phyloP scores from a whole-genome alignment of 495 filamentous ascomycete genomes.

The Penicillium goetzii region DNA sequence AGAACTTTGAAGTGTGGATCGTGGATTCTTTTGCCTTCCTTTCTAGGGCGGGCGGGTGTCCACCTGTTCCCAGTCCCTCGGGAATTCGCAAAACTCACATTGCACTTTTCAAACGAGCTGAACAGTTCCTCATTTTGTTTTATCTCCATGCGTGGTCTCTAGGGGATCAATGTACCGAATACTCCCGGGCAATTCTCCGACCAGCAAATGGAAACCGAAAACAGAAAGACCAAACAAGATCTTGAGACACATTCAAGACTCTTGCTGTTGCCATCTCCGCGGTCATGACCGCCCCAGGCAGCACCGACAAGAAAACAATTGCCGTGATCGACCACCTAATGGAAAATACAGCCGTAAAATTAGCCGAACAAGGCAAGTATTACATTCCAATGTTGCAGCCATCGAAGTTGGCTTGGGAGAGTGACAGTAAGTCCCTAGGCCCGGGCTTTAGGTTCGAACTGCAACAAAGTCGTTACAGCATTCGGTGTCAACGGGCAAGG shows the following conservation, averaged over 20 bases:
- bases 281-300: too few relatives aligned
- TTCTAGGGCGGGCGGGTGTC: slow-evolving; percentile 12
- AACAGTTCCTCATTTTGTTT: not conserved
- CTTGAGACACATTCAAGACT: not conserved
- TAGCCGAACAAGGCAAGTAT: not conserved
- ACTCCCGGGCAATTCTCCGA: slow-evolving; percentile 13
- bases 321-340: not conserved
- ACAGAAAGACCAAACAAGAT: not conserved
- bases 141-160: not conserved
- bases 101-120: slow-evolving; percentile 13
- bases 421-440: not conserved
- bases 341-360: not conserved
- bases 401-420: not conserved
- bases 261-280: not conserved
- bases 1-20: slow-evolving; percentile 15
- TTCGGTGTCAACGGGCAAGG: not conserved
- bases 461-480: not conserved
- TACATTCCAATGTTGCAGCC: not conserved
- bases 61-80: slow-evolving; percentile 18
- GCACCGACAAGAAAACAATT: not conserved
- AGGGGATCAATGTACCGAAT: not conserved
- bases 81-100: slow-evolving; percentile 16
- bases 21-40: slow-evolving; percentile 11
- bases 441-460: not conserved
- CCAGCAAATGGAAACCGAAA: not conserved